Evolutionary conservation across 441 rosid genomes (phyloP).

Genomic region (Bruguiera hainesii): DNA sequence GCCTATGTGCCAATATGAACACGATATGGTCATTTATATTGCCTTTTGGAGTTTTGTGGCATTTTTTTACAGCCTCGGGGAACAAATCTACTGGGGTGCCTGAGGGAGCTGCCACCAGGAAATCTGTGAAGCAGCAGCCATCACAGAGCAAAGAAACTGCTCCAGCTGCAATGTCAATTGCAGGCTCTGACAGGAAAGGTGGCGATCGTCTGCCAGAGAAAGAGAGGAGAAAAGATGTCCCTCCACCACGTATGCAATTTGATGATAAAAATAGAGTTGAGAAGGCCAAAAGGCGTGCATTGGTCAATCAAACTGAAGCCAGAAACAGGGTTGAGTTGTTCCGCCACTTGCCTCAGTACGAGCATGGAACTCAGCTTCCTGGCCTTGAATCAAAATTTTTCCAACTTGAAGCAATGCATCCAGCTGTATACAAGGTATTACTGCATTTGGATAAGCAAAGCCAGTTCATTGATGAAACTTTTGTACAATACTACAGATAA

Average conservation of each 20-base stretch:
- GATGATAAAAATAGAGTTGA: constrained; percentile 79
- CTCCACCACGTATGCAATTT: constrained; percentile 89
- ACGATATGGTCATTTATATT: background rate
- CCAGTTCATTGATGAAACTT: constrained; percentile 12
- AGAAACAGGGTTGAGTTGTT: constrained; percentile 89
- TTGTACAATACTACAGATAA: background rate
- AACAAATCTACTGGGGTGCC: constrained; percentile 35
- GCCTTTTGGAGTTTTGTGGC: background rate
- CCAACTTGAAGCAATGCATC: constrained; percentile 75
- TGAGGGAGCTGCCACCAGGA: constrained; percentile 39
- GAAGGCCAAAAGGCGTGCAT: constrained; percentile 85
- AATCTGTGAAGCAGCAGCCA: constrained; percentile 47
- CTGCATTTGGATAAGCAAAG: constrained; percentile 10
- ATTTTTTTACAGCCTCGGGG: background rate
- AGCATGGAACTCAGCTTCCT: constrained; percentile 75
- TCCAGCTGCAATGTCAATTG: constrained; percentile 41
- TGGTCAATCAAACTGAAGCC: constrained; percentile 75
- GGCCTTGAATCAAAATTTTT: constrained; percentile 63
- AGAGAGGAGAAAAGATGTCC: constrained; percentile 81
- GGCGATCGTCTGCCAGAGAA: constrained; percentile 56
- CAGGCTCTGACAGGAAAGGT: constrained; percentile 60
- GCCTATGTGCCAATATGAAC: background rate
- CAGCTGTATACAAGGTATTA: constrained; percentile 80
- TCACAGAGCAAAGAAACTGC: constrained; percentile 58
- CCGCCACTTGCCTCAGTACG: constrained; percentile 90